Conservation (phyloP, 176 grass and related monocot genomes). For the Miscanthus lutarioriparius region DNA sequence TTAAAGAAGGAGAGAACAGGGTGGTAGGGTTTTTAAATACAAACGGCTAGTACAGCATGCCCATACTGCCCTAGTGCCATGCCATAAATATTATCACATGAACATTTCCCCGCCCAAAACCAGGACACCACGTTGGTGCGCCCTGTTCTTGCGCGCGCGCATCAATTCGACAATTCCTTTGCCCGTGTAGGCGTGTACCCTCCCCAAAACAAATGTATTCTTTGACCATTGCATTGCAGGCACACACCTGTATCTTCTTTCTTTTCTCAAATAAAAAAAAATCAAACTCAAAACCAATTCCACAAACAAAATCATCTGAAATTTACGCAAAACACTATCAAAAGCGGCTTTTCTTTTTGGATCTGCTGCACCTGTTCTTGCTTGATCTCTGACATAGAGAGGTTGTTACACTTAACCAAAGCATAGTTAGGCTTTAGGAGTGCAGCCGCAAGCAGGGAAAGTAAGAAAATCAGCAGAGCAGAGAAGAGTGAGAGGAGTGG, state of each 20-base stretch:
- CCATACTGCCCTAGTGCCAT: not conserved
- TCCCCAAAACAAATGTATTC: constrained; percentile 32
- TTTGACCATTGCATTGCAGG: constrained; percentile 31
- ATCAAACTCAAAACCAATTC: not conserved
- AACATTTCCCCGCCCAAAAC: constrained; percentile 48
- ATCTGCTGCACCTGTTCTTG: constrained; percentile 42
- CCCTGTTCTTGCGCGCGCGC: constrained; percentile 23
- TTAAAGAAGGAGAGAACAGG: not conserved
- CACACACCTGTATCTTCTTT: not conserved
- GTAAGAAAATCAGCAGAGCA: not conserved
- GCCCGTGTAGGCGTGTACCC: not conserved
- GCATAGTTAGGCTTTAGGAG: not conserved
- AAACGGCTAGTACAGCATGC: constrained; percentile 48
- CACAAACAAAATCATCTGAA: not conserved
- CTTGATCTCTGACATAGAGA: constrained; percentile 3
- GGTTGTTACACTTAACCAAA: constrained; percentile 40
- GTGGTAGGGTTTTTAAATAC: constrained; percentile 38
- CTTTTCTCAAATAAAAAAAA: not conserved
- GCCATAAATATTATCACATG: constrained; percentile 47
- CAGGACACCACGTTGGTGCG: constrained; percentile 45
- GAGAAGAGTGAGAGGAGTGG: not conserved
- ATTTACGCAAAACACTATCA: not conserved
- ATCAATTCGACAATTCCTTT: constrained; percentile 16
- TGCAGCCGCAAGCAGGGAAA: not conserved
- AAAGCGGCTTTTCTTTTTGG: not conserved